Percentiles rank a stretch among this genome's conserved stretches.
phyloP scores from a whole-genome alignment of 768 basidiomycete genomes.

The Boletus patriciae region DNA sequence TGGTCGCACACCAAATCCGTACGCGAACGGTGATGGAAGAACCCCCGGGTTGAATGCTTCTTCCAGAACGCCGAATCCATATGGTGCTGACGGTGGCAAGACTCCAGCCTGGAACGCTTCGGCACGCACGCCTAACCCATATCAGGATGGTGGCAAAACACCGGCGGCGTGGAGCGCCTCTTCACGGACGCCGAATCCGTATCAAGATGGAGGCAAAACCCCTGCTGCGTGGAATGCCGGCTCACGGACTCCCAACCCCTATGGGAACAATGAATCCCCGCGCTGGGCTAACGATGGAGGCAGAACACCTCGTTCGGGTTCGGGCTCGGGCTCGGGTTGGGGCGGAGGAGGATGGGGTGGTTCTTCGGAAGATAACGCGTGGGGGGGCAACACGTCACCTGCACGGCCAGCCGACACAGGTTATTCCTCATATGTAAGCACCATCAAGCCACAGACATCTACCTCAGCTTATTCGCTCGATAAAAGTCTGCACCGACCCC shows the following conservation, averaged over 20 bases:
- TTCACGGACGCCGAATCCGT: slow-evolving; percentile 57
- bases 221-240: slow-evolving; percentile 22
- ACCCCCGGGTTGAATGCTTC: slow-evolving; percentile 66
- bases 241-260: slow-evolving; percentile 55
- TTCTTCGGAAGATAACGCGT: slow-evolving; percentile 21
- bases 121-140: slow-evolving; percentile 58
- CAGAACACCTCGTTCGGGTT: slow-evolving; percentile 46
- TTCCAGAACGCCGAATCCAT: slow-evolving; percentile 71
- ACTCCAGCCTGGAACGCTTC: slow-evolving; percentile 66
- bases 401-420: slow-evolving; percentile 31
- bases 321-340: slow-evolving; percentile 33
- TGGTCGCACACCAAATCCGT: slow-evolving; percentile 68
- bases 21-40: slow-evolving; percentile 54
- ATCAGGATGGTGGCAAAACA: slow-evolving; percentile 41
- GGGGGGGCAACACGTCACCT: slow-evolving; percentile 36
- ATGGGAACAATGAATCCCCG: slow-evolving; percentile 29
- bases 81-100: slow-evolving; percentile 52
- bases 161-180: slow-evolving; percentile 52
- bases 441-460: slow-evolving; percentile 24
- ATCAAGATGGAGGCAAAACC: slow-evolving; percentile 27
- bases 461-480: slow-evolving; percentile 8
- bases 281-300: slow-evolving; percentile 39
- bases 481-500: slow-evolving; percentile 39
- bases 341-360: slow-evolving; percentile 26
- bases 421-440: slow-evolving; percentile 36